Conservation (phyloP, 345 rosid genomes). For the Microcos paniculata region DNA sequence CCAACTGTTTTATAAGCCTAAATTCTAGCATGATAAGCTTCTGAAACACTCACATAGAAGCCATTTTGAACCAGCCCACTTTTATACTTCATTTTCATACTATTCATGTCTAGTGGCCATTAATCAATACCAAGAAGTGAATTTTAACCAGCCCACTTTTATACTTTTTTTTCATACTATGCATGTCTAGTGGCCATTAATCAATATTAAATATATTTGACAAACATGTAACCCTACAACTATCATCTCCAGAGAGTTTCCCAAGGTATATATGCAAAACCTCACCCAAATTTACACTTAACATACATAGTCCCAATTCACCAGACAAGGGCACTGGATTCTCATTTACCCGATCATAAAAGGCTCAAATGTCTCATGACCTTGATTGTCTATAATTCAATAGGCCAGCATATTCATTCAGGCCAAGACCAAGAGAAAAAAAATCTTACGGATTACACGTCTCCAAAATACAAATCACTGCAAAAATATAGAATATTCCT, state of each 20-base stretch:
- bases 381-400: neutral
- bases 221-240: neutral
- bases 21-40: no score
- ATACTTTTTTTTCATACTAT: neutral
- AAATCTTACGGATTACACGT: neutral
- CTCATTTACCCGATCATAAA: neutral
- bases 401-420: neutral
- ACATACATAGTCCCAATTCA: neutral
- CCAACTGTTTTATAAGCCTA: no score
- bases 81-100: neutral
- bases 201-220: neutral
- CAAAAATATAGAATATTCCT: neutral
- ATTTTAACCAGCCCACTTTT: no score
- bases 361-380: neutral
- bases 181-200: neutral
- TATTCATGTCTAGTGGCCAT: neutral
- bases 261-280: neutral
- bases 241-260: neutral
- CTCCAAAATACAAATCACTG: neutral
- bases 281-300: neutral
- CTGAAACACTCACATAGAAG: no score
- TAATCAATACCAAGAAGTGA: neutral
- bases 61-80: no score
- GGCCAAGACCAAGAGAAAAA: neutral
- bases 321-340: neutral